These are phyloP conservation scores for Colletotrichum graminicola DNA, from an alignment of 2,329 filamentous ascomycete species.

Conservation along the genomic window DNA sequence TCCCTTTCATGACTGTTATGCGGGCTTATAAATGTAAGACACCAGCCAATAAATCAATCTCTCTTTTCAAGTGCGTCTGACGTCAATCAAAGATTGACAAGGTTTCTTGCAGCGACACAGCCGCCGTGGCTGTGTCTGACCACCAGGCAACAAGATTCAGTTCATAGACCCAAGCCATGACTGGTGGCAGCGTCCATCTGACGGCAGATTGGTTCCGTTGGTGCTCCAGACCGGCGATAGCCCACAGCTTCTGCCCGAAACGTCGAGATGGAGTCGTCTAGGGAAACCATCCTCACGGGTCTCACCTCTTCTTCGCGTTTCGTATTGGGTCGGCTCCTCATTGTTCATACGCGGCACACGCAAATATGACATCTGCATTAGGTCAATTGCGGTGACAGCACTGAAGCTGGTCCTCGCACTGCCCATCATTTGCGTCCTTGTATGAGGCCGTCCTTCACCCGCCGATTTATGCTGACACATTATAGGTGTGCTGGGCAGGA, in stretches of 20 bases:
- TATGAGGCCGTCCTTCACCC: neutral
- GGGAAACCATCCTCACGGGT: neutral
- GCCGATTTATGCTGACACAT: neutral
- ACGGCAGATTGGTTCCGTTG: constrained; percentile 14
- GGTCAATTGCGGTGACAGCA: neutral
- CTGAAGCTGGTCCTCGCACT: constrained; percentile 1
- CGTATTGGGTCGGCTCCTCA: constrained; percentile 1
- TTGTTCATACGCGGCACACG: constrained; percentile 5
- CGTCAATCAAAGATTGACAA: neutral
- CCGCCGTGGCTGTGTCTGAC: neutral
- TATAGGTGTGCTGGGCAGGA: constrained; percentile 3
- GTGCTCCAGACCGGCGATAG: constrained; percentile 4
- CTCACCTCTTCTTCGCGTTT: constrained; percentile 2
- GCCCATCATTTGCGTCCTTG: constrained; percentile 3
- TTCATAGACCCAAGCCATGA: neutral
- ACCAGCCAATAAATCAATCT: neutral
- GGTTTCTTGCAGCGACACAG: neutral
- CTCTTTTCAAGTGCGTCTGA: too few relatives aligned
- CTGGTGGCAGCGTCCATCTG: constrained; percentile 8
- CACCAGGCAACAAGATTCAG: constrained; percentile 11
- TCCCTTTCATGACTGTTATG: too few relatives aligned
- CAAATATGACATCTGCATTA: neutral
- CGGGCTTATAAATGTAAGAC: neutral
- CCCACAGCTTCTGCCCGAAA: neutral
- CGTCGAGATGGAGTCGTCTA: constrained; percentile 6